Evolutionary conservation across 495 filamentous ascomycete genomes (phyloP).

Genomic region (Tetracladium setigerum): DNA sequence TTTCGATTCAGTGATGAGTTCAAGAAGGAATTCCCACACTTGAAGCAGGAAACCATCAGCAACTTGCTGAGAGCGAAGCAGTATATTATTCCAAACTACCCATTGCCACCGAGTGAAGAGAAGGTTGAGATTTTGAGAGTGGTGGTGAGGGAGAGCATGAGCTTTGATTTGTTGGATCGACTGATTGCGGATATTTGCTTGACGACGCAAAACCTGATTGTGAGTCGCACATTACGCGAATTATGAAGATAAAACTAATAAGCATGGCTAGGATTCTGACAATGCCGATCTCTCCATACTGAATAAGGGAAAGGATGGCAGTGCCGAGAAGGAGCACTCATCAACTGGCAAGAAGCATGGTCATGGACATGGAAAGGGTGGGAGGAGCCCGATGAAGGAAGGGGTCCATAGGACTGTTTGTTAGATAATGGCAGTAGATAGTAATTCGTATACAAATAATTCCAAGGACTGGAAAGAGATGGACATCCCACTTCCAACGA

Average conservation of each 20-base stretch:
- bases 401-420: slow-evolving; percentile 56
- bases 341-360: slow-evolving; percentile 12
- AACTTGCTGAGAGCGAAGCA: slow-evolving; percentile 59
- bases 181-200: slow-evolving; percentile 47
- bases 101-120: slow-evolving; percentile 55
- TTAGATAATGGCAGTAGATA: slow-evolving; percentile 16
- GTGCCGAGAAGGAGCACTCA: slow-evolving; percentile 27
- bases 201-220: slow-evolving; percentile 49
- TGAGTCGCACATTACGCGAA: slow-evolving; percentile 20
- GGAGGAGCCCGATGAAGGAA: slow-evolving; percentile 40
- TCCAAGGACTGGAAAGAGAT: not conserved
- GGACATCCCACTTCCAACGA: too few relatives aligned
- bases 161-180: slow-evolving; percentile 57
- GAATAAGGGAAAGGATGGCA: slow-evolving; percentile 14
- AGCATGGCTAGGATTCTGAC: slow-evolving; percentile 29
- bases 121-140: slow-evolving; percentile 62
- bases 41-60: slow-evolving; percentile 60
- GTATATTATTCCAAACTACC: slow-evolving; percentile 73
- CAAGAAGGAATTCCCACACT: slow-evolving; percentile 50
- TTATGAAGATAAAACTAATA: slow-evolving; percentile 8
- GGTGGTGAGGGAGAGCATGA: slow-evolving; percentile 64
- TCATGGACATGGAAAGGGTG: slow-evolving; percentile 17
- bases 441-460: not conserved
- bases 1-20: slow-evolving; percentile 61
- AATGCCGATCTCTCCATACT: slow-evolving; percentile 36